Evolutionary conservation across 208 protist genomes (phyloP).

Genomic region (Leptomonas pyrrhocoris): DNA sequence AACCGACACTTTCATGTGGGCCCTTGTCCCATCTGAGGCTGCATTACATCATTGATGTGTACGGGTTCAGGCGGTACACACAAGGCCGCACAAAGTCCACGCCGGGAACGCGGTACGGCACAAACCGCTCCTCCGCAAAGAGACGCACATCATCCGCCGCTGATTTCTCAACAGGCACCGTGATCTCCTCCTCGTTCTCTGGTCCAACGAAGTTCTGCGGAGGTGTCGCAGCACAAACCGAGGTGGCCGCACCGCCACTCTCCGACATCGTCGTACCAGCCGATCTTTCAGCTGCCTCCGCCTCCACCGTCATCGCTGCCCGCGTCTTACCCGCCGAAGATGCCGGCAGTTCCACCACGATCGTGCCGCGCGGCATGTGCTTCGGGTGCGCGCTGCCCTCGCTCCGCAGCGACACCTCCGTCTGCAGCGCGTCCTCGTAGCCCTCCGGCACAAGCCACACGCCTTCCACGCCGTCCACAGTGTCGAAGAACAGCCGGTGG

Average conservation of each 20-base stretch:
- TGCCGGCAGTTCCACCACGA: slow-evolving; percentile 62
- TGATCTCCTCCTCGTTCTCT: background rate
- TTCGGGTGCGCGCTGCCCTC: slow-evolving; percentile 37
- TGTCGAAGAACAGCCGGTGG: slow-evolving; percentile 77
- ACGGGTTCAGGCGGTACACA: slow-evolving; percentile 45
- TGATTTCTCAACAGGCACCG: background rate
- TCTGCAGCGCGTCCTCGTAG: slow-evolving; percentile 31
- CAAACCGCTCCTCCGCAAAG: too few relatives aligned
- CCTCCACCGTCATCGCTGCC: background rate
- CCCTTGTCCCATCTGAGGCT: too few relatives aligned
- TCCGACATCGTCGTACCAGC: too few relatives aligned
- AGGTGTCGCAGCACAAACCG: too few relatives aligned
- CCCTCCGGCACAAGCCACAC: slow-evolving; percentile 53
- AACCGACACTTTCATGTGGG: too few relatives aligned
- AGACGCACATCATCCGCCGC: too few relatives aligned
- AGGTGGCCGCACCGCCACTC: too few relatives aligned
- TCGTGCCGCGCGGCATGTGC: slow-evolving; percentile 67
- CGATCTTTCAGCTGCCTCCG: background rate
- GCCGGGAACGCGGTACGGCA: slow-evolving; percentile 16
- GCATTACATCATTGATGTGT: slow-evolving; percentile 21
- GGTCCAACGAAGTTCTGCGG: too few relatives aligned
- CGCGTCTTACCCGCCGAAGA: background rate
- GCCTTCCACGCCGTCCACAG: slow-evolving; percentile 57
- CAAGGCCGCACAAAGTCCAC: slow-evolving; percentile 25
- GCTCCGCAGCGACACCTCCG: slow-evolving; percentile 33